Conservation (phyloP, 192 early-diverging fungal genomes). For the Umbelopsis sp. region DNA sequence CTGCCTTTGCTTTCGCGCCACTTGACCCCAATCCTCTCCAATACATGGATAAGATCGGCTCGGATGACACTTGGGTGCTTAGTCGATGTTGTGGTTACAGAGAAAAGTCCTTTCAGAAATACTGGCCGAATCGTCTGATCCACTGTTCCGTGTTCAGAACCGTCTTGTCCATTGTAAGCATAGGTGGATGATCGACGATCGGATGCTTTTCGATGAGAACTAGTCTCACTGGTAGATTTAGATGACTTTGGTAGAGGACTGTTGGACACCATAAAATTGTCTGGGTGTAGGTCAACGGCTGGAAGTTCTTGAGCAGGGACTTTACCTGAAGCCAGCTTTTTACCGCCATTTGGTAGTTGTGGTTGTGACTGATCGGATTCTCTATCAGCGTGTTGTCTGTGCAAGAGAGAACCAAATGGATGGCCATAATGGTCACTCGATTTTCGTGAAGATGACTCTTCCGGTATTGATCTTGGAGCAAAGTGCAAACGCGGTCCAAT, state of each 20-base stretch:
- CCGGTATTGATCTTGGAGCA: background rate
- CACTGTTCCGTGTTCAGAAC: constrained; percentile 21
- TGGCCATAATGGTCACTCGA: background rate
- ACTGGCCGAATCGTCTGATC: constrained; percentile 53
- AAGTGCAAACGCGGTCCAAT: background rate
- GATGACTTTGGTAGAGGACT: background rate
- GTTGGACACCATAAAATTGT: background rate
- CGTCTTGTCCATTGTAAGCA: background rate
- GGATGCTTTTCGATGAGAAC: background rate
- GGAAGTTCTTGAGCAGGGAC: constrained; percentile 3
- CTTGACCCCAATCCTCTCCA: constrained; percentile 34
- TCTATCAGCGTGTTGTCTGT: background rate
- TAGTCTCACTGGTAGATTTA: background rate
- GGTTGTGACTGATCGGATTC: background rate
- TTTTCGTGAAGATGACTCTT: background rate
- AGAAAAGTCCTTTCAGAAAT: constrained; percentile 58
- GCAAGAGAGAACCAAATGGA: background rate
- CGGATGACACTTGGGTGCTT: constrained; percentile 50
- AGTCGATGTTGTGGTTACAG: constrained; percentile 54
- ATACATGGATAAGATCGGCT: constrained; percentile 43
- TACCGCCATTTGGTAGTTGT: background rate
- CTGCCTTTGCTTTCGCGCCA: constrained; percentile 46
- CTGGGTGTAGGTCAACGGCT: background rate
- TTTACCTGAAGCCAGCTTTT: background rate
- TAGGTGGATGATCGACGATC: background rate